Evolutionary conservation across 2,329 filamentous ascomycete species (phyloP), one percentile per base, ranked within the genome.

Genomic region (Fusarium sp.): DNA sequence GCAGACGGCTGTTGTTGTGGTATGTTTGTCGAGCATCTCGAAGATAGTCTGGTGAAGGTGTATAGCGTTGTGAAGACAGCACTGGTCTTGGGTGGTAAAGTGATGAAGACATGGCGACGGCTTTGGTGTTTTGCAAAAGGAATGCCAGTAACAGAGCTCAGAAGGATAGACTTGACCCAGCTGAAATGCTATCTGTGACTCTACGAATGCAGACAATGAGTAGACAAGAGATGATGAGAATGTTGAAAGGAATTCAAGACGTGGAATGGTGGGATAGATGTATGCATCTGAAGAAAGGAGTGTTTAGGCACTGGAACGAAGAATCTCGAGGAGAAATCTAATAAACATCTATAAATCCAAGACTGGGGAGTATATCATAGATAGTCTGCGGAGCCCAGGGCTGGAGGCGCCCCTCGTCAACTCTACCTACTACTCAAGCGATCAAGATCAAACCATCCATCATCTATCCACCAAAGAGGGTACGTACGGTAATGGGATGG

Each of bases 11-110:
- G 51, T 65, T 68, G 74, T 79, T 74, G 74, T 77, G 78, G 68
- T 69, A 69, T 52, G 79, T 79, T 69, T 84, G 81, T 58, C 83
- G 81, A 58, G 77, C 74, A 70, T 86, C 85, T 69, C 69, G 65
- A 69, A 81, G 71, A 71, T 85, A 85, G 54, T 85, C 84, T 60
- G 80, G 76, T 16, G 81, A 77, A 62, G 81, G 79, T 55, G 84
- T 84, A 74, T 83, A 86, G 72, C 83, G 81, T 75, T 87, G 85
- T 53, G 84, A 84, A 51, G 85, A 81, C 69, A 86, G 78, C 66
- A 86, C 80, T 43, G 84, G 82, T 68, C 83, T 81, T 53, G 81
- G 78, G 65, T 81, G 78, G 69, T 81, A 81, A 70, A 81, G 72
- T 67, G 78, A 75, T 65, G 77, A 81, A 71, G 80, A 77, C 79